phyloP scores from a whole-genome alignment of 2,329 filamentous ascomycete genomes.

The Shiraia bambusicola region DNA sequence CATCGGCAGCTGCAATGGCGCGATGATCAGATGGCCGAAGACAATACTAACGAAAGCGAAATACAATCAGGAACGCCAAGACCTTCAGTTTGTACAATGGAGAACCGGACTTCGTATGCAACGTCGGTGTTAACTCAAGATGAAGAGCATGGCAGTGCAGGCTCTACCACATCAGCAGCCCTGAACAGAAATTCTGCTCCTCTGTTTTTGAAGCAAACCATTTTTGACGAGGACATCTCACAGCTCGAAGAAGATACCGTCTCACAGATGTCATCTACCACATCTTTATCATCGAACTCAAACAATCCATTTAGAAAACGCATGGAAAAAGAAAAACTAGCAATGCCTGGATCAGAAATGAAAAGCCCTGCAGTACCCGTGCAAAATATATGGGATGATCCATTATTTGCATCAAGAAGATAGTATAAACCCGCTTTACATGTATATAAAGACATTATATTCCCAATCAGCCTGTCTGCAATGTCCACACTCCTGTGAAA shows the following conservation, averaged over 20 bases:
- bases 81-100: neutral
- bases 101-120: neutral
- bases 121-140: neutral
- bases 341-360: too few relatives aligned
- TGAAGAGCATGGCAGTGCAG: neutral
- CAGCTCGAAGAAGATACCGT: neutral
- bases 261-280: neutral
- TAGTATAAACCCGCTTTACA: too few relatives aligned
- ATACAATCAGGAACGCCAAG: neutral
- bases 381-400: too few relatives aligned
- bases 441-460: too few relatives aligned
- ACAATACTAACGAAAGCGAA: neutral
- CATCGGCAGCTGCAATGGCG: constrained; percentile 15
- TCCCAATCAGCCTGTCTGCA: too few relatives aligned
- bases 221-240: neutral
- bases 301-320: neutral
- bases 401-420: too few relatives aligned
- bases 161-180: too few relatives aligned
- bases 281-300: neutral
- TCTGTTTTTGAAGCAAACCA: neutral
- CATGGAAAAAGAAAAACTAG: too few relatives aligned
- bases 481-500: too few relatives aligned
- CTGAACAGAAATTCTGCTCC: too few relatives aligned
- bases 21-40: neutral
- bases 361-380: too few relatives aligned